These are phyloP conservation scores for Apium graveolens DNA, from an alignment of 129 eudicot species.

Conservation along the genomic window DNA sequence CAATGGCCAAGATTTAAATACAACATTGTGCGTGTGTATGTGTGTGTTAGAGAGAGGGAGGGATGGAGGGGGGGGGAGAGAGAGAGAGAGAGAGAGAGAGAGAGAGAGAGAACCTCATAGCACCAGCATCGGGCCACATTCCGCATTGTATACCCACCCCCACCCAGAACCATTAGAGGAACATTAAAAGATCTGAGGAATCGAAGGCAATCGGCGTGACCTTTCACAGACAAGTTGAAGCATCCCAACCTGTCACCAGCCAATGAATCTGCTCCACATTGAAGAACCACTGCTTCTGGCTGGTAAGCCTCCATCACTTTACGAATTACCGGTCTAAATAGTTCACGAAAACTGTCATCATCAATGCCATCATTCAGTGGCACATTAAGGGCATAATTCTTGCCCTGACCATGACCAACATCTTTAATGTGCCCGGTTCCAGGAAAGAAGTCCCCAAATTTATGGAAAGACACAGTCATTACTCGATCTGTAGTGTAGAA, in stretches of 20 bases:
- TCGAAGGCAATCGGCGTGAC: conserved; percentile 89
- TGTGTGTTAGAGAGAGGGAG: neutral
- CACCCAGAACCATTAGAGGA: conserved; percentile 89
- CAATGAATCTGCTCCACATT: conserved; percentile 92
- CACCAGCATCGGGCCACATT: conserved; percentile 98
- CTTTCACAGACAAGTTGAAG: conserved; percentile 88
- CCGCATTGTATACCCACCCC: conserved; percentile 85
- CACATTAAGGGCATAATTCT: conserved; percentile 79
- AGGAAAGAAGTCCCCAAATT: conserved; percentile 88
- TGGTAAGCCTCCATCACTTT: conserved; percentile 91
- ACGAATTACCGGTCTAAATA: conserved; percentile 68
- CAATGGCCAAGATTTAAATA: conserved; percentile 10
- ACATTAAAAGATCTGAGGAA: conserved; percentile 78
- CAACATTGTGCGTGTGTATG: neutral
- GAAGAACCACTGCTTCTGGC: conserved; percentile 95
- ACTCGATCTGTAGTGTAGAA: conserved; percentile 84
- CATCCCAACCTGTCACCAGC: conserved; percentile 93
- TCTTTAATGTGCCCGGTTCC: conserved; percentile 93
- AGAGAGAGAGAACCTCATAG: conserved; percentile 62
- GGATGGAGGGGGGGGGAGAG: neutral
- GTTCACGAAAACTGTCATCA: conserved; percentile 57
- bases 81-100: neutral
- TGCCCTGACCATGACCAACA: conserved; percentile 57
- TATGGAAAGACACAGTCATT: conserved; percentile 92
- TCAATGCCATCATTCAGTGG: conserved; percentile 84